Base-by-base conservation (phyloP, 345 rosid genomes). In the Salix udensis region DNA sequence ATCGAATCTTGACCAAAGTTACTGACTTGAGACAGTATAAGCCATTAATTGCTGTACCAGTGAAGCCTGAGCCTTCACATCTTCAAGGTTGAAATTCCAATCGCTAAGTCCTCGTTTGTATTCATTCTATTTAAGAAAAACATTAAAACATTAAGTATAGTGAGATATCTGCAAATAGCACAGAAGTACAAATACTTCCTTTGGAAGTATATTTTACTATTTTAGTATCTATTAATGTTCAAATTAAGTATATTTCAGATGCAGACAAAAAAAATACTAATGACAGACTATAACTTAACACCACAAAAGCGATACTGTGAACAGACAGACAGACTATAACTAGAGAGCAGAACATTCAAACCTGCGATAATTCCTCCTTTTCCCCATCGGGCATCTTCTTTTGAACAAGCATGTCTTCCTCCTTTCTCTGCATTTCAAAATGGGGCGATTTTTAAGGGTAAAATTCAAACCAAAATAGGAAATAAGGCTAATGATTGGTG, bases 321-420 rank as follows among this genome's bases (percentile, higher is more conserved):
- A 14, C 30, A 75, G 8, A 31, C 50, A 40, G 44, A 40, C 13
- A 40, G 44, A 40, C 44, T 40, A 40, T 40, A 10, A 40, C 44
- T 40, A 13, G 44, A 55, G 14, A 12, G 58, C 11, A 11, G 28
- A 78, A 66, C 16, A 3, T 58, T 60, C 73, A 44, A 74, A 93
- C 99, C 98, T 96, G 99, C 55, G 99, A 96, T 83, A 93, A 31
- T 80, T 96, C 98, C 83, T 96, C 99, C 84, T 86, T 96, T 79
- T 96, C 86, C 48, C 90, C 91, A 86, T 96, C 99, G 24, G 94
- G 94, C 91, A 96, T 93, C 91, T 96, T 92, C 94, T 92, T 91
- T 80, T 96, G 98, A 39, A 98, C 97, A 78, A 96, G 97, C 99
- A 96, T 91, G 81, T 96, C 97, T 81, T 93, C 96, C 86, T 96